Evolutionary conservation across 2,329 filamentous ascomycete species (phyloP).

Genomic region (Ophiocordyceps camponoti-saundersi): DNA sequence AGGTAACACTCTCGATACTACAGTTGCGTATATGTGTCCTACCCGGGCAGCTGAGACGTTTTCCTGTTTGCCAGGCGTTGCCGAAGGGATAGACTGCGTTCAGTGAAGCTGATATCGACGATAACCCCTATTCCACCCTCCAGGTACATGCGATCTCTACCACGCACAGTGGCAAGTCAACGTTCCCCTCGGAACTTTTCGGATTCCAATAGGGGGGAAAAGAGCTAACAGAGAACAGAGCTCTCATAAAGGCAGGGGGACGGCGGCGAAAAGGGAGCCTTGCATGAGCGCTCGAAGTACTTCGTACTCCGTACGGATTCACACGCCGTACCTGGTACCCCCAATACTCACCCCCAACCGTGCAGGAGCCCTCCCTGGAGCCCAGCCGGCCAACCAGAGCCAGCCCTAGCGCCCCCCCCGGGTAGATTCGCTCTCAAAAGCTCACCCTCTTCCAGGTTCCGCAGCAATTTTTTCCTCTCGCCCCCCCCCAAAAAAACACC

Average conservation of each 20-base stretch:
- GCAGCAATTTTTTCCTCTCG: constrained; percentile 32
- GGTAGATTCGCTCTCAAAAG: constrained; percentile 38
- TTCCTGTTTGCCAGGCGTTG: too few relatives aligned
- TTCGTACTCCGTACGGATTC: background rate
- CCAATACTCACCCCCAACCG: too few relatives aligned
- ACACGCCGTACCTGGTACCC: background rate
- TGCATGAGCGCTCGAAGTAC: background rate
- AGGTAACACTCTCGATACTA: too few relatives aligned
- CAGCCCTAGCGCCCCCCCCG: constrained; percentile 17
- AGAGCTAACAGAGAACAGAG: background rate
- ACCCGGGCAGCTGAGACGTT: too few relatives aligned
- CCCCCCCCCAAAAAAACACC: constrained; percentile 22
- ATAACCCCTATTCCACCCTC: too few relatives aligned
- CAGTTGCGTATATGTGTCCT: too few relatives aligned
- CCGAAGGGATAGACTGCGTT: too few relatives aligned
- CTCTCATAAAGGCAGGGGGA: background rate
- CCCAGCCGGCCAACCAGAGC: constrained; percentile 3
- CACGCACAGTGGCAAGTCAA: too few relatives aligned
- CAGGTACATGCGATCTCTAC: too few relatives aligned
- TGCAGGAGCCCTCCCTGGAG: background rate
- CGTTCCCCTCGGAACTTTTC: background rate
- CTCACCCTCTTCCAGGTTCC: constrained; percentile 23
- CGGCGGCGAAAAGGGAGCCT: background rate
- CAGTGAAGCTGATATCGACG: too few relatives aligned
- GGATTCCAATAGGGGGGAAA: background rate